Base-by-base conservation (phyloP, 2,329 filamentous ascomycete genomes). In the Xylariaceae sp. region DNA sequence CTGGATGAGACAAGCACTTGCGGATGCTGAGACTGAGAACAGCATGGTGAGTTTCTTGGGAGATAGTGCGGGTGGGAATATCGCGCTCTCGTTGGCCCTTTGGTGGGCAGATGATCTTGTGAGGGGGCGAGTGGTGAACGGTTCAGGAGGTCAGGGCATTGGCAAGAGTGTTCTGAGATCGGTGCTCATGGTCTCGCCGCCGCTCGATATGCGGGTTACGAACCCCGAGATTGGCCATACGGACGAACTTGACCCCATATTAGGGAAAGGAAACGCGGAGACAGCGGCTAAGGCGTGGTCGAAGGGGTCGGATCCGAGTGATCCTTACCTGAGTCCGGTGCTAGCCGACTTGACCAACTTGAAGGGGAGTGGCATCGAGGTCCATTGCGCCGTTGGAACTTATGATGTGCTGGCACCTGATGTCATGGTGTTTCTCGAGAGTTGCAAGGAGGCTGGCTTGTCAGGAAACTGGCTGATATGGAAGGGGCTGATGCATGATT, bases 401-500 rank as follows among this genome's bases (percentile, higher is more conserved):
- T 70, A 73, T 48, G 80, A 83, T 51, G 72, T 83, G 0, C 62
- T 83, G 2, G 68, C 69, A 0, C 78, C 78, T 0, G 80, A 82
- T 54, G 76, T 72, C 2, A 54, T 77, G 1, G 53, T 69, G 0
- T 78, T 81, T 43, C 60, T 75, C 5, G 69, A 77, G 2, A 71
- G 68, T 47, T 75, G 73, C 6, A 65, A 67, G 27, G 60, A 72
- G 39, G 59, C 65, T 15, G 70, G 71, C 0, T 69, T 82, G 0
- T 43, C 62, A 1, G 80, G 80, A 0, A 67, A 77, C 48, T 83
- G 80, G 81, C 55, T 83, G 38, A 67, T 79, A 10, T 83, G 80
- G 80, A 72, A 79, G 15, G 74, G 74, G 15, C 76, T 82, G 64
- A 83, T 83, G 76, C 80, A 83, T 61, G 80, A 76, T 51, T 83